A percentile compares a stretch with the other conserved stretches of the same genome.
phyloP scores from a whole-genome alignment of 228 moss, liverwort and hornwort species.

The Sphagnum fallax region DNA sequence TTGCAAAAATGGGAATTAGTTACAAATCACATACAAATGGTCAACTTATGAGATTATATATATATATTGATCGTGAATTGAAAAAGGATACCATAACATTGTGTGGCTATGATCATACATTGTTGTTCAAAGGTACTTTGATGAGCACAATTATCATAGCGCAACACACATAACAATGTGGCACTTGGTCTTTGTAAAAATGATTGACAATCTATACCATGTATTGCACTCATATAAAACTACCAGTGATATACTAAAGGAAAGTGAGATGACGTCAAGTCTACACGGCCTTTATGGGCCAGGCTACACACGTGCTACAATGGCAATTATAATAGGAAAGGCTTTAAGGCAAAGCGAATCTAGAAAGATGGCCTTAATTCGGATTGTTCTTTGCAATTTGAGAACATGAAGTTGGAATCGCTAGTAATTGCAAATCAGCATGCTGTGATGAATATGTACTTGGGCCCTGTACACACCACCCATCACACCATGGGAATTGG shows the following conservation, averaged over 20 bases:
- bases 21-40: no score
- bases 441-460: constrained; percentile 10
- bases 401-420: no score
- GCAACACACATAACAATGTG: not conserved
- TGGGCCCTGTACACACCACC: constrained; percentile 8
- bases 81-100: no score
- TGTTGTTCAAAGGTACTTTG: no score
- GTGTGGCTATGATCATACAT: no score
- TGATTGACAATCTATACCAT: no score
- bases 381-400: not conserved
- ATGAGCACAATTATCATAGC: not conserved
- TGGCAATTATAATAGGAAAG: not conserved
- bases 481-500: constrained; percentile 16
- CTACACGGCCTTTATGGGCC: constrained; percentile 2
- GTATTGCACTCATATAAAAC: no score
- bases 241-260: not conserved
- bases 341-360: constrained; percentile 12
- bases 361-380: constrained; percentile 17
- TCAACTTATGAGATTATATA: no score
- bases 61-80: no score
- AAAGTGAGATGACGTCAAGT: not conserved
- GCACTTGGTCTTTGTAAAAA: no score
- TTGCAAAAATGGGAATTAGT: no score
- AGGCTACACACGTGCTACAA: constrained; percentile 9
- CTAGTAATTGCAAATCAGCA: constrained; percentile 10